Conservation (phyloP, 2,329 filamentous ascomycete species). For the Scytalidium sp. region DNA sequence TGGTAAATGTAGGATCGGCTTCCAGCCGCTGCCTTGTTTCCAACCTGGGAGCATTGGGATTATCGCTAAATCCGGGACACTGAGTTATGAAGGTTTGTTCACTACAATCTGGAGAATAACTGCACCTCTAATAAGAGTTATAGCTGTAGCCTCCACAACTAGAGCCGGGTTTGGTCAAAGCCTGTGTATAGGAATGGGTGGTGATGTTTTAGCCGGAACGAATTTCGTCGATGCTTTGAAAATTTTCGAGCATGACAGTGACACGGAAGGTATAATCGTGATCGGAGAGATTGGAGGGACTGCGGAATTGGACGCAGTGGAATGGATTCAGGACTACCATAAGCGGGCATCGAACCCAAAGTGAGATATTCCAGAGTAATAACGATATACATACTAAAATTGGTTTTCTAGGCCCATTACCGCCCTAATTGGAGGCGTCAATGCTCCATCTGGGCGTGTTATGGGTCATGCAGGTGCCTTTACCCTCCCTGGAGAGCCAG, state of each 20-base stretch:
- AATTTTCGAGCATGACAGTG: slow-evolving; percentile 61
- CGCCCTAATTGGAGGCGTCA: slow-evolving; percentile 65
- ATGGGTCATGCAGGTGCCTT: slow-evolving; percentile 83
- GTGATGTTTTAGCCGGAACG: slow-evolving; percentile 70
- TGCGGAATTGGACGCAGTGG: slow-evolving; percentile 66
- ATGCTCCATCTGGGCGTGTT: slow-evolving; percentile 60
- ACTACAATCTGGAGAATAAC: slow-evolving; percentile 3
- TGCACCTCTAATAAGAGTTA: not conserved
- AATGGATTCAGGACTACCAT: slow-evolving; percentile 68
- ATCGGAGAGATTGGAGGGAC: slow-evolving; percentile 67
- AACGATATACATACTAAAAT: slow-evolving; percentile 1
- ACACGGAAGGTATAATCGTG: slow-evolving; percentile 65
- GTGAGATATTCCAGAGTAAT: slow-evolving; percentile 35
- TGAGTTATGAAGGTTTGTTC: slow-evolving; percentile 61
- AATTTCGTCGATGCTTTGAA: slow-evolving; percentile 68
- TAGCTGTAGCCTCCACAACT: slow-evolving; percentile 66
- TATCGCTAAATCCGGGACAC: slow-evolving; percentile 69
- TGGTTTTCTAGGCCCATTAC: slow-evolving; percentile 58
- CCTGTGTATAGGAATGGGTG: slow-evolving; percentile 71
- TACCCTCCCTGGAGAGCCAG: slow-evolving; percentile 62
- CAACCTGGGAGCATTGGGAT: slow-evolving; percentile 66
- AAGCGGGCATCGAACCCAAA: slow-evolving; percentile 58
- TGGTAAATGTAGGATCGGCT: slow-evolving; percentile 68
- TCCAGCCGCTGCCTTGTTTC: slow-evolving; percentile 74
- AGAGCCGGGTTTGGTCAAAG: slow-evolving; percentile 69